Evolutionary conservation across 1,139 yeast genomes (phyloP), one percentile per base, ranked within the genome.

Genomic region (Geotrichum siamense): DNA sequence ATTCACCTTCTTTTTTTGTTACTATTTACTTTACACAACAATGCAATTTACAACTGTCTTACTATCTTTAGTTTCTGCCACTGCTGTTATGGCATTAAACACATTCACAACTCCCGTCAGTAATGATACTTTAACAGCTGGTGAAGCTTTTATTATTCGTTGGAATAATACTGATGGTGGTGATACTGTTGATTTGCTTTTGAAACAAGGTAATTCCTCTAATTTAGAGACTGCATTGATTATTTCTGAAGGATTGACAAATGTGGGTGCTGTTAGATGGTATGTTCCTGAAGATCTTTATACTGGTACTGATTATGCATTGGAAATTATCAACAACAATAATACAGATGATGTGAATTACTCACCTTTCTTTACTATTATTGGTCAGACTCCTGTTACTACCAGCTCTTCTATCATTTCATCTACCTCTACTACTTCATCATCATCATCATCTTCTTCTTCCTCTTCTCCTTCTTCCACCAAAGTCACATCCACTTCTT

Each of bases 261-360:
- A 65, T 61, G 57, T 58, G 40, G 70, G 69, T 48, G 59, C 64
- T 39, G 68, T 64, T 40, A 52, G 56, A 46, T 65, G 70, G 70
- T 50, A 52, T 41, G 57, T 65, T 38, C 70, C 70, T 42, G 43
- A 44, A 39, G 50, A 55, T 36, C 41, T 65, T 31, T 37, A 48
- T 38, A 49, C 60, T 41, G 69, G 68, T 32, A 23, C 44, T 34
- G 51, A 57, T 49, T 65, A 65, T 54, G 62, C 66, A 34, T 51
- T 65, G 38, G 60, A 56, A 53, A 63, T 64, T 42, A 51, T 51
- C 38, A 51, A 55, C 47, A 43, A 43, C 19, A 60, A 57, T 39
- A 55, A 56, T 43, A 41, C 55, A 21, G 55, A 54, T 45, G 59
- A 51, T 28, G 48, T 57, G 51, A 65, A 65, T 61, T 65, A 61